Evolutionary conservation across 1,284 basidiomycete species (phyloP), one percentile per base, ranked within the genome.

Genomic region (Leccinum pallidistipes): DNA sequence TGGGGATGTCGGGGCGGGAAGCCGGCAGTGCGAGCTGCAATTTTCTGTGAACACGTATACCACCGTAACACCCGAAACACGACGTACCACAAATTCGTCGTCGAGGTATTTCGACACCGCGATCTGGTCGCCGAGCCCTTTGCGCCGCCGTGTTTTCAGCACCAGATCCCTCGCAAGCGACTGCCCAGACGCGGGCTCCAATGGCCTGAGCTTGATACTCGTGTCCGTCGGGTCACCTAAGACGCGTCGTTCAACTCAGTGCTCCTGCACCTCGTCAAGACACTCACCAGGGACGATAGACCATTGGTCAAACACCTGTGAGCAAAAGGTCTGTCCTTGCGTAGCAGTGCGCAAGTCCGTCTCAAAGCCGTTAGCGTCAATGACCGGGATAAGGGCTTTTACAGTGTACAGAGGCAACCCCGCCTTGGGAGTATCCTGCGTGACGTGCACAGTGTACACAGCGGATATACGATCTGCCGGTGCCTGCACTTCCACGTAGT

Each of bases 301-400:
- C 97, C 97, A 99, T 73, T 99, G 97, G 76, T 97, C 95, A 76
- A 99, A 99, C 61, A 91, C 86, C 77, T 98, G 96, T 67, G 97
- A 80, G 69, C 93, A 96, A 80, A 99, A 98, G 14, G 97, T 97
- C 77, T 98, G 95, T 24, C 97, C 97, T 76, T 97, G 92, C 27
- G 97, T 99, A 56, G 96, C 94, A 45, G 96, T 98, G 68, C 97
- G 82, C 72, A 99, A 78, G 79, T 99, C 97, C 6, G 96, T 98
- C 80, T 99, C 97, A 76, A 99, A 99, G 0, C 97, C 97, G 72
- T 98, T 98, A 38, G 97, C 94, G 72, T 99, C 97, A 66, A 99
- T 95, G 45, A 98, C 97, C 6, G 97, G 97, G 62, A 99, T 95
- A 60, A 97, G 86, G 1, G 97, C 97, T 77, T 98, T 96, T 65